Percentiles rank a stretch among this genome's conserved stretches.
phyloP scores from a whole-genome alignment of 2,329 filamentous ascomycete genomes.

The Fusarium nodosum region DNA sequence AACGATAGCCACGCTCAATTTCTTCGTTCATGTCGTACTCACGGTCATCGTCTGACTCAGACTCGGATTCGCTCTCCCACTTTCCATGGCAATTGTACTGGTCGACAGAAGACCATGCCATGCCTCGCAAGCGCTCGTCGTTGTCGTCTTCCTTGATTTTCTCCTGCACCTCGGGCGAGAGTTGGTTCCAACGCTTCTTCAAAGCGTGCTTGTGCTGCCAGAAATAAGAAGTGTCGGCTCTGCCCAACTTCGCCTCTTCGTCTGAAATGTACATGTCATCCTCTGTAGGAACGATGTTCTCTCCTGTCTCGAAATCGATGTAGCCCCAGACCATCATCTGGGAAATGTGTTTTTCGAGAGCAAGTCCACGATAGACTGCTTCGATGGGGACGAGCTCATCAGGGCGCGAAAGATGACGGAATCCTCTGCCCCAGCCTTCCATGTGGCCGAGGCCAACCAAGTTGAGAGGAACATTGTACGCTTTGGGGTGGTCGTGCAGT shows the following conservation, averaged over 20 bases:
- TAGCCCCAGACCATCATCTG: constrained; percentile 75
- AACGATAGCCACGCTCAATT: constrained; percentile 39
- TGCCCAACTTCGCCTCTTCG: constrained; percentile 55
- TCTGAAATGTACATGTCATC: constrained; percentile 67
- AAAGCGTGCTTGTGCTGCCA: constrained; percentile 62
- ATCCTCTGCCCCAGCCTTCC: constrained; percentile 69
- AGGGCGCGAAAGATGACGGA: constrained; percentile 63
- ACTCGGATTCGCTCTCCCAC: constrained; percentile 34
- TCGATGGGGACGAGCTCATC: constrained; percentile 73
- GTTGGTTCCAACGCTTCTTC: constrained; percentile 60
- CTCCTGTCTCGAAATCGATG: constrained; percentile 65
- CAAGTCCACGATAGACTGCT: constrained; percentile 63
- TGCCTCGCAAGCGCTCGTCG: constrained; percentile 54
- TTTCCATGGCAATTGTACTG: constrained; percentile 41
- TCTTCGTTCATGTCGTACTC: constrained; percentile 39
- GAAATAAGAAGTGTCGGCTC: constrained; percentile 54
- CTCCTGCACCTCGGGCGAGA: constrained; percentile 55
- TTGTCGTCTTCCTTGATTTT: constrained; percentile 56
- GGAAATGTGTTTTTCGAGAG: constrained; percentile 66
- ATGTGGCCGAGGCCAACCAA: constrained; percentile 66
- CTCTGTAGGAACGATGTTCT: constrained; percentile 64
- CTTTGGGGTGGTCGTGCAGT: constrained; percentile 38
- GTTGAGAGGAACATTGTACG: constrained; percentile 66
- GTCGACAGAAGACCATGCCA: constrained; percentile 52
- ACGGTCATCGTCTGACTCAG: constrained; percentile 28